Evolutionary conservation across 164 flowering plant species (phyloP), one percentile per base, ranked within the genome.

Genomic region (Berberis thunbergii): DNA sequence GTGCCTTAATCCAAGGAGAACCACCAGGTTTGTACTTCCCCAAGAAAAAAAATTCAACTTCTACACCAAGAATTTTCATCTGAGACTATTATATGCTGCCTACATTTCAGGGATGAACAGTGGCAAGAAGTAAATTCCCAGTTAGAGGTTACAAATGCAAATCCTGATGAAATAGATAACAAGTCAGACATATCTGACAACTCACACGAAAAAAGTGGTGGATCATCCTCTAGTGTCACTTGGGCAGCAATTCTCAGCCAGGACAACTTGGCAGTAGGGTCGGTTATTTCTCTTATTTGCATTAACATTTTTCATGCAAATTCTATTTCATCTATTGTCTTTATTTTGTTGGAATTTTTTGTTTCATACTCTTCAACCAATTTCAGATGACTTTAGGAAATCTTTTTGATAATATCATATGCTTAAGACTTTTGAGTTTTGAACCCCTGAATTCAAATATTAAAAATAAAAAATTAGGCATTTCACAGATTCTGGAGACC

Each of bases 191-290:
- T 64, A 49, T 81, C 89, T 58, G 84, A 76, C 55, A 71, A 59
- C 50, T 53, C 74, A 49, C 65, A 68, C 59, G 64, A 68, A 39
- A 61, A 59, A 56, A 81, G 79, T 57, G 45, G 42, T 41, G 76
- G 76, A 45, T 75, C 86, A 62, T 71, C 80, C 64, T 81, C 90
- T 49, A 74, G 82, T 68, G 76, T 70, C 77, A 75, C 64, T 58
- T 77, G 56, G 76, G 55, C 41, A 57, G 77, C 43, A 57, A 43
- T 45, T 64, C 77, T 12, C 76, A 66, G 61, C 83, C 74, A 13
- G 76, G 76, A 66, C 85, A 83, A 64, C 64, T 48, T 62, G 80
- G 61, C 38, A 81, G 76, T 68, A 75, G 75, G 84, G 96, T 86
- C 58, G 11, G 81, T 7, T 58, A 60, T 50, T 45, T 57, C n/a